These are phyloP conservation scores for Sugiyamaella boreocaroliniensis DNA, from an alignment of 805 yeast genomes.

Conservation along the genomic window DNA sequence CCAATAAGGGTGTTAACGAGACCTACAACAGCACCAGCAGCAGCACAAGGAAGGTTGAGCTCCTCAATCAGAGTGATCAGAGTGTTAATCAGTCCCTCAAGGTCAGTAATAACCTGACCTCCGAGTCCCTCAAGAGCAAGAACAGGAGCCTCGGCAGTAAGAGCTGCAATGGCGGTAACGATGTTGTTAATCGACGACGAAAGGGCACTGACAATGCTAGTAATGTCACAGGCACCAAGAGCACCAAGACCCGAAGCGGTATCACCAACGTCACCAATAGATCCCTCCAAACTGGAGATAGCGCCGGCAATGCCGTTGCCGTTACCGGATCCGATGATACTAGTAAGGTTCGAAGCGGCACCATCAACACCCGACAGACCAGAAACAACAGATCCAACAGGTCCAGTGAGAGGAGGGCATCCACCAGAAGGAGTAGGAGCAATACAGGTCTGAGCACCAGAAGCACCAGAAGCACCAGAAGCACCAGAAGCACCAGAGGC, in stretches of 20 bases:
- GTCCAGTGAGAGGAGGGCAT: not conserved
- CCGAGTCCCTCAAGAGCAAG: not conserved
- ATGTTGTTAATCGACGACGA: not conserved
- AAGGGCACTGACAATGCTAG: not conserved
- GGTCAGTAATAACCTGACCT: not conserved
- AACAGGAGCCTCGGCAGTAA: not conserved
- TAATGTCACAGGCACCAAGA: conserved; percentile 2
- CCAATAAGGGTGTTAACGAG: not conserved
- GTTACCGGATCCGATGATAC: not conserved
- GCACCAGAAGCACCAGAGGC: not conserved
- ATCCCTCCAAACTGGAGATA: not conserved
- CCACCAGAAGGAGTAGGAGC: conserved; percentile 9
- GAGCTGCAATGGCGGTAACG: not conserved
- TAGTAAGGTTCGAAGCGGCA: not conserved
- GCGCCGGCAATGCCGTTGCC: not conserved
- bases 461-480: not conserved
- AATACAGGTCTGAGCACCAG: conserved; percentile 4
- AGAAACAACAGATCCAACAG: not conserved
- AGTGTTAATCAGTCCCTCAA: not conserved
- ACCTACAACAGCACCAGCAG: not conserved
- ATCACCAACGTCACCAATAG: not conserved
- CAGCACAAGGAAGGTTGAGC: conserved; percentile 2
- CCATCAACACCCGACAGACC: not conserved
- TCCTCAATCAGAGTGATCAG: not conserved
- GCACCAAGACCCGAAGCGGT: not conserved